Conservation (phyloP, 768 basidiomycete species). For the Lentinula sp. region DNA sequence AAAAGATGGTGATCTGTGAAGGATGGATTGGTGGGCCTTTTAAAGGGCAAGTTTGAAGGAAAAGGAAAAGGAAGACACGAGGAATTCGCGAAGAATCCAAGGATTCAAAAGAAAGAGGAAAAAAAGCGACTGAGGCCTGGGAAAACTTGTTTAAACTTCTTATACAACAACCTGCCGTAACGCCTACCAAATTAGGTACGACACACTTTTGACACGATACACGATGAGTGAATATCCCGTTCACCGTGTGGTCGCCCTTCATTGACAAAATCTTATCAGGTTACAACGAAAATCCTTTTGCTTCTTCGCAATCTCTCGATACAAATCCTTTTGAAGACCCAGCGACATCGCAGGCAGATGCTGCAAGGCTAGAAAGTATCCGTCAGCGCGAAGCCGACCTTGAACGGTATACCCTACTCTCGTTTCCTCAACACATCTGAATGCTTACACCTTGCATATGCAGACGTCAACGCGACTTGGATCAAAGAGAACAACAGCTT, state of each 20-base stretch:
- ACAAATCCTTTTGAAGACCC: slow-evolving; percentile 91
- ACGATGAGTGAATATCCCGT: slow-evolving; percentile 7
- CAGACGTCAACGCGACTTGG: slow-evolving; percentile 70
- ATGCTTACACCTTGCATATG: background rate
- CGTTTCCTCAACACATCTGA: background rate
- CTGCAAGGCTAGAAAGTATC: slow-evolving; percentile 55
- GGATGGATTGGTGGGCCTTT: slow-evolving; percentile 17
- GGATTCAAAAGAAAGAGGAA: background rate
- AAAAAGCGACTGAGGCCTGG: background rate
- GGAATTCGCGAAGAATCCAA: background rate
- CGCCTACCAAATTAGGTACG: background rate
- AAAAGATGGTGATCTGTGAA: slow-evolving; percentile 20
- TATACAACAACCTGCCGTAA: background rate
- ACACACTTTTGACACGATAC: slow-evolving; percentile 6
- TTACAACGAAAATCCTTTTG: slow-evolving; percentile 71
- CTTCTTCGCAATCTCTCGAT: slow-evolving; percentile 79
- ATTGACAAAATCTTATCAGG: slow-evolving; percentile 18
- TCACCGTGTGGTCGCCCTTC: background rate
- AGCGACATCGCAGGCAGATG: slow-evolving; percentile 31
- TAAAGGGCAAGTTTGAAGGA: slow-evolving; percentile 16
- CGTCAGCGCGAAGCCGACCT: slow-evolving; percentile 78
- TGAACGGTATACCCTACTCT: slow-evolving; percentile 22
- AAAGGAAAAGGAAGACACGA: slow-evolving; percentile 13
- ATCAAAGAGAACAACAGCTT: slow-evolving; percentile 61
- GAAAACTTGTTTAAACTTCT: background rate